phyloP scores from a whole-genome alignment of 1,139 yeast genomes.

The Hyphopichia buzzinii region DNA sequence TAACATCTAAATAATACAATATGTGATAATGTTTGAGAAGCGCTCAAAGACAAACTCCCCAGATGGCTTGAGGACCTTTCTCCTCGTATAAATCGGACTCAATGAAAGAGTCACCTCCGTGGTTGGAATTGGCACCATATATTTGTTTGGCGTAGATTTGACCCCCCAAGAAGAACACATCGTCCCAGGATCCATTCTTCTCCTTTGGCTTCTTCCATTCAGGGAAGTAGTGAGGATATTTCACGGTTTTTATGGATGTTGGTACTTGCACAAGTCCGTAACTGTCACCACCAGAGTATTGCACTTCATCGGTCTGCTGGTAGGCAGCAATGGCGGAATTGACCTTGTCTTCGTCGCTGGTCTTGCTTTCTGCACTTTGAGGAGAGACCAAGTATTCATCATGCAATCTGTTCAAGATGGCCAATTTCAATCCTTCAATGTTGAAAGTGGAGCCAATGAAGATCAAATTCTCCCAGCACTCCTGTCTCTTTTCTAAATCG shows the following conservation, averaged over 20 bases:
- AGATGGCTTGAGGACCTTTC: constrained; percentile 70
- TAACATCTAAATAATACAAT: not conserved
- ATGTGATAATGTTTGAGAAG: no score
- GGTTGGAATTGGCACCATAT: constrained; percentile 60
- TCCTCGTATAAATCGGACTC: constrained; percentile 74
- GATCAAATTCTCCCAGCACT: constrained; percentile 81
- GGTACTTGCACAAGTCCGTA: constrained; percentile 67
- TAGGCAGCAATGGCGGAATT: constrained; percentile 44
- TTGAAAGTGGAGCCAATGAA: constrained; percentile 74
- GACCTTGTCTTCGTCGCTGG: constrained; percentile 29
- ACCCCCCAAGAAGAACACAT: constrained; percentile 77
- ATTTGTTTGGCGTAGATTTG: constrained; percentile 86
- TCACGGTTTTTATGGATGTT: constrained; percentile 61
- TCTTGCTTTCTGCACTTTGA: constrained; percentile 25
- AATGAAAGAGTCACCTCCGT: constrained; percentile 64
- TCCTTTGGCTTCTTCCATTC: constrained; percentile 82
- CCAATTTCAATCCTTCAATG: constrained; percentile 76
- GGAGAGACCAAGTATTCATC: constrained; percentile 54
- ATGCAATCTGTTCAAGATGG: constrained; percentile 57
- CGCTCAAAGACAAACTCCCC: constrained; percentile 38
- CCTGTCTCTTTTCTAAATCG: constrained; percentile 73
- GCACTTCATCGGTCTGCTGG: constrained; percentile 41
- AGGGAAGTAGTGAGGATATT: constrained; percentile 87
- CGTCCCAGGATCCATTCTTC: constrained; percentile 64
- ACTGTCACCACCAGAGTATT: constrained; percentile 20